phyloP scores from a whole-genome alignment of 2,329 filamentous ascomycete species.

The Chrysoporthe deuterocubensis region DNA sequence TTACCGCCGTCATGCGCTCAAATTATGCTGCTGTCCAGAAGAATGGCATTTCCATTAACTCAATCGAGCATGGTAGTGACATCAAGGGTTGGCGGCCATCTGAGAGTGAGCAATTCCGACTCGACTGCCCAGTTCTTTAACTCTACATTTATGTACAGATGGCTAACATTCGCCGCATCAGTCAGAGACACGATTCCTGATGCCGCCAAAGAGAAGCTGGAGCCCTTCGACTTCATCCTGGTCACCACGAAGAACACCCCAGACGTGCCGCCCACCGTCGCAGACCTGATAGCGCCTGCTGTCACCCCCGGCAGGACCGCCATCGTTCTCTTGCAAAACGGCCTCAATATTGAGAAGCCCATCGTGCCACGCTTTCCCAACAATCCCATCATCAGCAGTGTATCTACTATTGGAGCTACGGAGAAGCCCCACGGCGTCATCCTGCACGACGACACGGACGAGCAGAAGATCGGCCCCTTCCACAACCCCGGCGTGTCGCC shows the following conservation, averaged over 20 bases:
- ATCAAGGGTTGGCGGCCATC: background rate
- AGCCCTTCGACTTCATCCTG: constrained; percentile 62
- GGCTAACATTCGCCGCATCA: background rate
- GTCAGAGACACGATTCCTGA: constrained; percentile 20
- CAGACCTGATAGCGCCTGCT: constrained; percentile 63
- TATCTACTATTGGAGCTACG: constrained; percentile 71
- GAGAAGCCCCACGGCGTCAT: constrained; percentile 52
- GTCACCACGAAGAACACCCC: constrained; percentile 70
- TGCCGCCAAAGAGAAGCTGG: background rate
- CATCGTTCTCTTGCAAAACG: constrained; percentile 73
- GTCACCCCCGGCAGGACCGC: constrained; percentile 54
- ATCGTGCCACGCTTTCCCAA: constrained; percentile 65
- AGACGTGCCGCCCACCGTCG: constrained; percentile 66
- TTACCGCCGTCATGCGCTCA: constrained; percentile 30
- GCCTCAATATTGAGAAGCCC: constrained; percentile 70
- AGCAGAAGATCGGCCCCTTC: constrained; percentile 13
- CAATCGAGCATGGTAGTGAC: constrained; percentile 35
- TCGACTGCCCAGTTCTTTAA: too few relatives aligned
- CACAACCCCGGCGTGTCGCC: constrained; percentile 18
- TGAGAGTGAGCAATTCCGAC: background rate
- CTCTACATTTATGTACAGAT: too few relatives aligned
- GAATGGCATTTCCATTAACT: constrained; percentile 38
- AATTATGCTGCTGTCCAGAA: constrained; percentile 36
- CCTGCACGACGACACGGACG: constrained; percentile 12
- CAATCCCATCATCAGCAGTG: constrained; percentile 66